These are phyloP conservation scores for Acorus gramineus DNA, from an alignment of 106 monocot genomes.

Conservation along the genomic window DNA sequence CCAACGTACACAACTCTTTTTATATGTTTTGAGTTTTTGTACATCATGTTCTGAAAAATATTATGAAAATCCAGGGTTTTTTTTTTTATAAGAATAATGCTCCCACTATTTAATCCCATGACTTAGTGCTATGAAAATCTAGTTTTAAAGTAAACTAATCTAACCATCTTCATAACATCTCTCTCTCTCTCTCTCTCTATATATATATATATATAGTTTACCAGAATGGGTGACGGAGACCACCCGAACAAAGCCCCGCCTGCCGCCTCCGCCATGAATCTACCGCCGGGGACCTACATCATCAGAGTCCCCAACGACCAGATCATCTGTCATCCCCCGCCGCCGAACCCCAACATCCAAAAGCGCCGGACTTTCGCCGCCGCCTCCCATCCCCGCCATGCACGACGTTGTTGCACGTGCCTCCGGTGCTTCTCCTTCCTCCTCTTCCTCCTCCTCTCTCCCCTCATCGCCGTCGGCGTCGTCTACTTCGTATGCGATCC, in stretches of 20 bases:
- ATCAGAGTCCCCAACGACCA: slow-evolving; percentile 77
- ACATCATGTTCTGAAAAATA: too few species aligned
- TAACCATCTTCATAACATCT: too few species aligned
- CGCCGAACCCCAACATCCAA: slow-evolving; percentile 51
- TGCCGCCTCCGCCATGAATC: not conserved
- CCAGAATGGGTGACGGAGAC: slow-evolving; percentile 11
- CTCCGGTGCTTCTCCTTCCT: slow-evolving; percentile 8
- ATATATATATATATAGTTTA: too few species aligned
- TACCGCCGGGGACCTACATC: slow-evolving; percentile 15
- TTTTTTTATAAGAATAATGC: too few species aligned
- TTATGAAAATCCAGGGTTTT: too few species aligned
- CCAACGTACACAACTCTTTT: too few species aligned
- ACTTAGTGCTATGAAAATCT: too few species aligned
- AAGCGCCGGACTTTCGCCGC: slow-evolving; percentile 35
- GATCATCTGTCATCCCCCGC: slow-evolving; percentile 61
- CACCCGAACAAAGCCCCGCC: slow-evolving; percentile 10
- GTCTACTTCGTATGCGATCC: slow-evolving; percentile 48
- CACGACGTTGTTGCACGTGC: slow-evolving; percentile 9
- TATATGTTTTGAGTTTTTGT: too few species aligned
- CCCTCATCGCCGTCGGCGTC: slow-evolving; percentile 12
- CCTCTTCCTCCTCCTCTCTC: slow-evolving; percentile 1
- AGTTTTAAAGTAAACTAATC: too few species aligned
- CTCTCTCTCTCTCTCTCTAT: too few species aligned
- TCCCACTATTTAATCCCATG: too few species aligned
- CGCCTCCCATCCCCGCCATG: slow-evolving; percentile 8